Evolutionary conservation across 768 basidiomycete species (phyloP), one percentile per base, ranked within the genome.

Genomic region (Omphalotus guepiniiformis): DNA sequence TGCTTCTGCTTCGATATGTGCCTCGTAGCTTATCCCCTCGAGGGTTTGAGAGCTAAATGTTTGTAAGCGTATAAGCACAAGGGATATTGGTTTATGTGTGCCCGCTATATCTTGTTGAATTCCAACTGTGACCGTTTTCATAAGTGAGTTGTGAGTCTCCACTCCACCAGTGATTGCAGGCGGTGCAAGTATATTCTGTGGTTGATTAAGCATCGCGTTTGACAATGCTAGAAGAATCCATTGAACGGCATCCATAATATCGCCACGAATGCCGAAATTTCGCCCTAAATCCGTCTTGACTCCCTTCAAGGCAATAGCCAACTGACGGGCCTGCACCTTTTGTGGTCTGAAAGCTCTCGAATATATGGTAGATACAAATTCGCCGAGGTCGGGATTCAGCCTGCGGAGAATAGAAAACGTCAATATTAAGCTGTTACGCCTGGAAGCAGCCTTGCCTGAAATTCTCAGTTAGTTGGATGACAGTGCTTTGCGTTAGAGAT

Each of bases 341-440:
- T 76, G 73, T 1, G 74, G 66, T 47, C 69, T 74, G 57, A 77
- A 76, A 21, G 68, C 65, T 25, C 70, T 62, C 3, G 70, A 66
- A 52, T 79, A 79, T 21, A 77, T 79, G 0, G 72, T 76, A 0
- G 74, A 72, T 3, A 79, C 70, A 51, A 77, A 79, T 42, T 73
- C 73, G n/a, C 74, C 74, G 7, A 79, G 61, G 48, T 79, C 76
- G 2, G 73, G 70, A 48, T 77, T 79, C 37, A 79, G 58, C 36
- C 75, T 77, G 39, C 1, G 34, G 25, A 18, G 44, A 16, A 32
- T 18, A 42, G 21, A 9, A 21, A n/a, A n/a, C n/a, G n/a, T n/a
- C n/a, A n/a, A n/a, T n/a, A n/a, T n/a, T n/a, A n/a, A n/a, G n/a
- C n/a, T n/a, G n/a, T n/a, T n/a, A n/a, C n/a, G n/a, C n/a, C n/a